Conservation (phyloP, 352 stramenopile genomes). For the Phytophthora sojae region DNA sequence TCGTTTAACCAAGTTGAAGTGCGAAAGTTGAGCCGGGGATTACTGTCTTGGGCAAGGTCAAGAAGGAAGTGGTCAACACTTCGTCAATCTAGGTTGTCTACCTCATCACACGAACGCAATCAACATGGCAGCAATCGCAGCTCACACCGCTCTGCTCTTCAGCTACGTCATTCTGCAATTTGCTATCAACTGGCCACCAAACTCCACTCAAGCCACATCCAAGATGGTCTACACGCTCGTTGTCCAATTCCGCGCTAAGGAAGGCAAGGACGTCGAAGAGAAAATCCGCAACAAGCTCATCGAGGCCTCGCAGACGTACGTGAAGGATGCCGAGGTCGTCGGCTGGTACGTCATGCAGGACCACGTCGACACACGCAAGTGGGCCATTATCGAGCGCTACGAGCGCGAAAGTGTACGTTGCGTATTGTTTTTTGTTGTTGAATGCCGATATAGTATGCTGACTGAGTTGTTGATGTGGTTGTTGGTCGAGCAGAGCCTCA, state of each 20-base stretch:
- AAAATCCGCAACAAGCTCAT: constrained; percentile 48
- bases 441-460: not conserved
- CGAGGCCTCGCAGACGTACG: constrained; percentile 46
- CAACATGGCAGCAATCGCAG: too few relatives aligned
- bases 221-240: constrained; percentile 48
- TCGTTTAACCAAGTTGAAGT: too few relatives aligned
- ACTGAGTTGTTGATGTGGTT: not conserved
- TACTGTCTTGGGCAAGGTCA: too few relatives aligned
- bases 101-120: too few relatives aligned
- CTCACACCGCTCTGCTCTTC: too few relatives aligned
- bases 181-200: not conserved
- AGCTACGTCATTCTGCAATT: too few relatives aligned
- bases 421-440: too few relatives aligned
- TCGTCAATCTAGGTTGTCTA: too few relatives aligned
- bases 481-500: constrained; percentile 26
- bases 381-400: constrained; percentile 48
- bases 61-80: too few relatives aligned
- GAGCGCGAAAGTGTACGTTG: constrained; percentile 23
- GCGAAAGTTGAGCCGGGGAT: too few relatives aligned
- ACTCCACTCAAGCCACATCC: not conserved
- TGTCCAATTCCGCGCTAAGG: constrained; percentile 46
- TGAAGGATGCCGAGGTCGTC: constrained; percentile 41
- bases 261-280: constrained; percentile 48
- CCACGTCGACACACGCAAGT: constrained; percentile 42
- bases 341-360: constrained; percentile 46